Base-by-base conservation (phyloP, 192 early-diverging fungal species). In the Ramicandelaber brevisporus region DNA sequence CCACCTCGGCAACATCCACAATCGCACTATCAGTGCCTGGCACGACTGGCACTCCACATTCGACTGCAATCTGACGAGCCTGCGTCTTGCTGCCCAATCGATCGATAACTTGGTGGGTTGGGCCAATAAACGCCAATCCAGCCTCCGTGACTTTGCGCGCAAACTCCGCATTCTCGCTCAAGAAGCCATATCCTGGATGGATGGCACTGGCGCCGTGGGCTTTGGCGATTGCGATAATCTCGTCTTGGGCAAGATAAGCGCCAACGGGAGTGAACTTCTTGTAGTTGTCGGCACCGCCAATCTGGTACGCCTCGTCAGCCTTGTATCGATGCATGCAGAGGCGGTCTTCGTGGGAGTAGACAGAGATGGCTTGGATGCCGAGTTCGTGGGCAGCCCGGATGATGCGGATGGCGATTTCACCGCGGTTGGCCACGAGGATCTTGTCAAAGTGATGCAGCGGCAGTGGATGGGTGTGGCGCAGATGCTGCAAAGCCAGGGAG, bases 261-360 rank as follows among this genome's bases (percentile, higher is more conserved):
- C 75, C 86, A n/a, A 92, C 84, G 3, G 86, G 85, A 16, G 80
- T 77, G 41, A 48, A 36, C 44, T 47, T 55, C n/a, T n/a, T n/a
- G 40, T 57, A 72, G 35, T 71, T 45, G 35, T 72, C 78, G 27
- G 60, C 63, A 39, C 66, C 51, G 7, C 71, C 90, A 48, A 96
- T 86, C 61, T 88, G 86, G 65, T 78, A 96, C 3, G 83, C 72
- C 53, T 96, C 83, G 50, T 92, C 82, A 6, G 90, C 87, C 73
- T 82, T 84, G 59, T 86, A 83, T 16, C 82, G 68, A 53, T 90
- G 85, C 79, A 85, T 86, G 8, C 61, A 64, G 24, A 88, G 61
- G 33, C 83, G 53, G 57, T 95, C 89, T 48, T 88, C 87, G 46
- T 83, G 61, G 3, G 78, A 76, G 51, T 76, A 97, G 33, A 90